Evolutionary conservation across 1,139 yeast genomes (phyloP).

Genomic region (Sugiyamaella neomexicana): DNA sequence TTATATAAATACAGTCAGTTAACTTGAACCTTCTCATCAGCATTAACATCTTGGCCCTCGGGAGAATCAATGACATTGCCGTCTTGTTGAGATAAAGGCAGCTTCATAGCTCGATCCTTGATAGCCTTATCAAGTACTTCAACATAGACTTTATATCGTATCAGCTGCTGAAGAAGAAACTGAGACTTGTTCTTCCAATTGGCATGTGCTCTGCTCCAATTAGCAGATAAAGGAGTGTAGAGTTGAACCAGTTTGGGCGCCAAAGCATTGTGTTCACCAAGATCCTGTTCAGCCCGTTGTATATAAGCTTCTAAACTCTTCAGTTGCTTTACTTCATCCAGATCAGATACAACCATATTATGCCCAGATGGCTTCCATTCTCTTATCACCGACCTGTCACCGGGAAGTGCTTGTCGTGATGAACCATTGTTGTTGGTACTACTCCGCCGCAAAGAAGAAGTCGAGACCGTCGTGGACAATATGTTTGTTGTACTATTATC

Average conservation of each 20-base stretch:
- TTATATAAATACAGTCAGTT: too few species aligned
- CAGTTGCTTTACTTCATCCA: slow-evolving; percentile 36
- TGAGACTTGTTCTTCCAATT: slow-evolving; percentile 41
- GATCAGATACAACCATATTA: slow-evolving; percentile 36
- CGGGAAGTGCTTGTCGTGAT: slow-evolving; percentile 26
- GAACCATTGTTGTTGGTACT: slow-evolving; percentile 4
- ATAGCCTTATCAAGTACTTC: slow-evolving; percentile 33
- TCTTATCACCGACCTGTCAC: slow-evolving; percentile 33
- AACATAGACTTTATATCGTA: slow-evolving; percentile 35
- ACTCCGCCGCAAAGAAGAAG: slow-evolving; percentile 12
- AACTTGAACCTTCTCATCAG: too few species aligned
- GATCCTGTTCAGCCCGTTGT: slow-evolving; percentile 33
- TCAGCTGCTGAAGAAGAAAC: slow-evolving; percentile 37
- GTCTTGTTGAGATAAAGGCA: background rate
- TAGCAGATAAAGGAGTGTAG: slow-evolving; percentile 33
- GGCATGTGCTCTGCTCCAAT: slow-evolving; percentile 34
- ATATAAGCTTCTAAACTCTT: slow-evolving; percentile 33
- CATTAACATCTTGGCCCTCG: too few species aligned
- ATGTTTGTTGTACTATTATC: background rate
- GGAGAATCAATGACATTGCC: too few species aligned
- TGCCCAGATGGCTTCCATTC: slow-evolving; percentile 40
- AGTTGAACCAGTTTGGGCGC: slow-evolving; percentile 29
- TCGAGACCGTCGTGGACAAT: slow-evolving; percentile 5
- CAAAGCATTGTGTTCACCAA: slow-evolving; percentile 35
- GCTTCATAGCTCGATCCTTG: slow-evolving; percentile 24